Base-by-base conservation (phyloP, 768 basidiomycete species). In the Ramaria rubella region DNA sequence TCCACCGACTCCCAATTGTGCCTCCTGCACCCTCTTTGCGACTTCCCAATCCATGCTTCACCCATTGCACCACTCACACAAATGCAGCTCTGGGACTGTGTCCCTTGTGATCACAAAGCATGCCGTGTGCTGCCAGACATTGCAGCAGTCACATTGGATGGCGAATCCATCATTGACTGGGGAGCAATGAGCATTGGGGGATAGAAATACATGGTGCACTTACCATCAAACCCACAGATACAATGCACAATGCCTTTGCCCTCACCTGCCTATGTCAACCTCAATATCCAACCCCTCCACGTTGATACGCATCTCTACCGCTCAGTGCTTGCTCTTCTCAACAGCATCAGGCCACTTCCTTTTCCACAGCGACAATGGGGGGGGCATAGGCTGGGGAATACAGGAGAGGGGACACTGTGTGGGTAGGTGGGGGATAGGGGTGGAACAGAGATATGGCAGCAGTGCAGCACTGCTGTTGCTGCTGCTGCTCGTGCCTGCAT, bases 71-170 rank as follows among this genome's bases (percentile, higher is more conserved):
- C 75, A 64, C 78, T 87, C 88, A 68, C 92, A 96, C 23, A 71
- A 69, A 76, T 87, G 92, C 56, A 84, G 80, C 46, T 92, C 89
- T 1, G 87, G 86, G 0, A 88, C 84, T 43, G 38, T 30, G n/a
- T 52, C 50, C 17, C 4, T 60, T 45, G 19, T 58, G 55, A 73
- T 71, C 7, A 69, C 68, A 55, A 74, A 70, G 70, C 93, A 94
- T 7, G 81, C 83, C 7, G 81, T 83, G 70, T 94, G 92, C 62
- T 85, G 86, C 90, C 92, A 94, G 36, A 85, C 79, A 21, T 77
- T 79, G 66, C 92, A 94, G 49, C 73, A 67, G 68, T 94, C 92
- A 71, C 92, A 94, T 9, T 86, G 87, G 60, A 94, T 88, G 9
- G 83, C 85, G 68, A 86, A 89, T 19, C 90, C 90, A 67, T 91